Conservation (phyloP, 2,329 filamentous ascomycete species). For the Penicillium thymicola region DNA sequence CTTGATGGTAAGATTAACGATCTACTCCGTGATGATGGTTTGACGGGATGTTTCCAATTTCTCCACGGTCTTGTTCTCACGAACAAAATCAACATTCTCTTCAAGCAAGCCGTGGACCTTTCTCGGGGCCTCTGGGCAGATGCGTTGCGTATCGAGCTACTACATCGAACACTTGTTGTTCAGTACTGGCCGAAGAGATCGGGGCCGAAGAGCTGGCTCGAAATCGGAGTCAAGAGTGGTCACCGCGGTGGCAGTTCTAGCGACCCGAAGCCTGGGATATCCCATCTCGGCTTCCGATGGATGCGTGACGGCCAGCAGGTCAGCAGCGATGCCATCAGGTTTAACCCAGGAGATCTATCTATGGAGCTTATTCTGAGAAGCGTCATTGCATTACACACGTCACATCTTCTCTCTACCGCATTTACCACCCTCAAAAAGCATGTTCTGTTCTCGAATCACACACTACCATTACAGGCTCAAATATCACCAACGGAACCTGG, state of each 20-base stretch:
- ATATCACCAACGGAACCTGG: constrained; percentile 61
- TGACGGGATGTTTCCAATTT: constrained; percentile 78
- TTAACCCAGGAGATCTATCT: constrained; percentile 67
- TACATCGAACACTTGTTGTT: constrained; percentile 78
- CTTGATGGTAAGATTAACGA: constrained; percentile 72
- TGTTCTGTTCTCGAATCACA: constrained; percentile 59
- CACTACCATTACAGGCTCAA: constrained; percentile 57
- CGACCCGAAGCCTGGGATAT: constrained; percentile 17
- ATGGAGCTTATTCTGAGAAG: constrained; percentile 70
- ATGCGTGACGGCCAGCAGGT: constrained; percentile 78
- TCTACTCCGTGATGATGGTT: constrained; percentile 64
- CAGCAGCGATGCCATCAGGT: constrained; percentile 60
- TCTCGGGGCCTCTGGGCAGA: constrained; percentile 71
- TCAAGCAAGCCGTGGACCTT: constrained; percentile 71
- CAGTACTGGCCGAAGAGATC: constrained; percentile 82
- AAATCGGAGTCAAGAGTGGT: constrained; percentile 65
- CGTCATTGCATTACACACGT: constrained; percentile 72
- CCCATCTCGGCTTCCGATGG: constrained; percentile 61
- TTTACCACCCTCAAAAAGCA: constrained; percentile 58
- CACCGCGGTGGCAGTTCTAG: constrained; percentile 8
- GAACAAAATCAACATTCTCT: constrained; percentile 81
- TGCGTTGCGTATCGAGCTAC: constrained; percentile 69
- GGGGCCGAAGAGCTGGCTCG: constrained; percentile 81
- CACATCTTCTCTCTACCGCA: constrained; percentile 66
- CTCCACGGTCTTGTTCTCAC: constrained; percentile 85